phyloP scores from a whole-genome alignment of 2,329 filamentous ascomycete genomes.

The Cryoendolithus antarcticus region DNA sequence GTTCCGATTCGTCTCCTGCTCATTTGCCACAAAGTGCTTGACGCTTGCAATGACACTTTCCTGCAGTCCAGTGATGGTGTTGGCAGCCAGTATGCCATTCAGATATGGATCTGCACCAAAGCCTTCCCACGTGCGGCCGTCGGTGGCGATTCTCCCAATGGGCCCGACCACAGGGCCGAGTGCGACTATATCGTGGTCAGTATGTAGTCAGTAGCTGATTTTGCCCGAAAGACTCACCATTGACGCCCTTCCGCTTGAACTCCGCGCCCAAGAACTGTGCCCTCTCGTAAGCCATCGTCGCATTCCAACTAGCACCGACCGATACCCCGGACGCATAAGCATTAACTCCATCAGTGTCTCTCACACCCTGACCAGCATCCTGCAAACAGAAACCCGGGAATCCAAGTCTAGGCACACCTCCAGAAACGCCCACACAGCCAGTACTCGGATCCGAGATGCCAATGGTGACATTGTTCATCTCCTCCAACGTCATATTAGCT shows the following conservation, averaged over 20 bases:
- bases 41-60: slow-evolving; percentile 44
- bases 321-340: slow-evolving; percentile 31
- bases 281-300: slow-evolving; percentile 39
- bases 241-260: slow-evolving; percentile 40
- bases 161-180: slow-evolving; percentile 58
- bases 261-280: slow-evolving; percentile 44
- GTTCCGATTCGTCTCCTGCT: slow-evolving; percentile 40
- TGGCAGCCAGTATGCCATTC: slow-evolving; percentile 38
- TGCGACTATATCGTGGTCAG: slow-evolving; percentile 31
- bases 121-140: slow-evolving; percentile 58
- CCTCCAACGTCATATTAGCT: slow-evolving; percentile 22
- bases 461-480: slow-evolving; percentile 27
- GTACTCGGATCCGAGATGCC: slow-evolving; percentile 18
- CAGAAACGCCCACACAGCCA: slow-evolving; percentile 26
- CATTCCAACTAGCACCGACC: slow-evolving; percentile 40
- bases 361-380: slow-evolving; percentile 31
- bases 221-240: slow-evolving; percentile 21
- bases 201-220: too few species aligned
- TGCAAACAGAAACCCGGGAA: slow-evolving; percentile 31
- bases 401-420: slow-evolving; percentile 22
- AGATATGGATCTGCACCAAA: slow-evolving; percentile 60
- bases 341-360: slow-evolving; percentile 31
- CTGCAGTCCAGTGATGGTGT: slow-evolving; percentile 45
- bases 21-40: slow-evolving; percentile 46
- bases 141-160: slow-evolving; percentile 57